These are phyloP conservation scores for Ogataea haglerorum DNA, from an alignment of 805 yeast species.

Conservation along the genomic window DNA sequence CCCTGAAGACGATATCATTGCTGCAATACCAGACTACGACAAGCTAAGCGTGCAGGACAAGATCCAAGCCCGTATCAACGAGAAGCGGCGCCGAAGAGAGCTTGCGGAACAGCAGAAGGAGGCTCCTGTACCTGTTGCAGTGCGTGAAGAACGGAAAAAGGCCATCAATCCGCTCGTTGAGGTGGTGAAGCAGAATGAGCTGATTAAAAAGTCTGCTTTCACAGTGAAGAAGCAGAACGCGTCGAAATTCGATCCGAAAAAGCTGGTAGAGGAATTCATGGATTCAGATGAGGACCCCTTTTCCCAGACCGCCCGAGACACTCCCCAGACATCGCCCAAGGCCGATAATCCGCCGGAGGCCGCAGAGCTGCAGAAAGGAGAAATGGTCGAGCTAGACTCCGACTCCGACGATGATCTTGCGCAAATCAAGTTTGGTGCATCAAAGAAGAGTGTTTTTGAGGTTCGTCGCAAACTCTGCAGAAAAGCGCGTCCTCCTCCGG, in stretches of 20 bases:
- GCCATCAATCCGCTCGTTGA: constrained; percentile 10
- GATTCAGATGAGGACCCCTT: constrained; percentile 22
- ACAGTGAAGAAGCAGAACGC: constrained; percentile 17
- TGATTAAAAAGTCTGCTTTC: constrained; percentile 16
- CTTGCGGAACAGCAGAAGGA: constrained; percentile 6
- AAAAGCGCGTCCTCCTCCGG: constrained; percentile 10
- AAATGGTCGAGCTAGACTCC: constrained; percentile 14
- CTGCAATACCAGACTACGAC: constrained; percentile 18
- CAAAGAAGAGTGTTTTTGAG: constrained; percentile 18
- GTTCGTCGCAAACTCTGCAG: constrained; percentile 15
- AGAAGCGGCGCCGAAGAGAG: constrained; percentile 18
- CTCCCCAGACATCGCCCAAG: constrained; percentile 23
- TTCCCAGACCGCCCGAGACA: constrained; percentile 13
- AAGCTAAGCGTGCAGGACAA: constrained; percentile 26
- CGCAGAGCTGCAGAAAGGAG: neutral
- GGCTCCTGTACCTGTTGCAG: too few species aligned
- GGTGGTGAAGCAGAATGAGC: constrained; percentile 20
- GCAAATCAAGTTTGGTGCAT: constrained; percentile 10
- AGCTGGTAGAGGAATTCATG: constrained; percentile 20
- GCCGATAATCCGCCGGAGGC: neutral
- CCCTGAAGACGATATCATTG: constrained; percentile 3
- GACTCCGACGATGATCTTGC: constrained; percentile 21
- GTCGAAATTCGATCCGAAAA: constrained; percentile 22
- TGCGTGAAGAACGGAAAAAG: constrained; percentile 5
- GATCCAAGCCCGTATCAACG: constrained; percentile 27